Percentiles rank a stretch among this genome's conserved stretches.
Evolutionary conservation across 352 stramenopile species (phyloP).

Genomic region (Phytopythium helicoides): DNA sequence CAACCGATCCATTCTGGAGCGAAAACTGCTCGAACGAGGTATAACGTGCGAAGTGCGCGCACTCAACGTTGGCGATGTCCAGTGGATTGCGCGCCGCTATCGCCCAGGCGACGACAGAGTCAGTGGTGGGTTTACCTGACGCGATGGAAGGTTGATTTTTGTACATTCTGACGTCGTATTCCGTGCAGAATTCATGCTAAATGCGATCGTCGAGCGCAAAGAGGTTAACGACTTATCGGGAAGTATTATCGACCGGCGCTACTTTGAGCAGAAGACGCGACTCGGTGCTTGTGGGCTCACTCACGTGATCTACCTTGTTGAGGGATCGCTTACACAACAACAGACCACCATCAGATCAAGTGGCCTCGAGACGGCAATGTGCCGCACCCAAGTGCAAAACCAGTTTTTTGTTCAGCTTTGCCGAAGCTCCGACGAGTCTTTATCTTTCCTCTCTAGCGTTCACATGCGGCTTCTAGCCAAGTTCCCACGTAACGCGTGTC

Average conservation of each 20-base stretch:
- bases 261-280: slow-evolving; percentile 77
- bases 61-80: slow-evolving; percentile 74
- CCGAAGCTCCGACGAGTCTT: slow-evolving; percentile 73
- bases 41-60: slow-evolving; percentile 81
- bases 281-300: slow-evolving; percentile 61
- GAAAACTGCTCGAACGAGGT: slow-evolving; percentile 71
- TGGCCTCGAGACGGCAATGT: slow-evolving; percentile 69
- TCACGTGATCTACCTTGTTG: slow-evolving; percentile 83
- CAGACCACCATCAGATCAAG: slow-evolving; percentile 61
- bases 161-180: no score
- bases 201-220: slow-evolving; percentile 84
- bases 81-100: slow-evolving; percentile 67
- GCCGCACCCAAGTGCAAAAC: slow-evolving; percentile 77
- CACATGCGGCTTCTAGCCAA: slow-evolving; percentile 58
- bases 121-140: slow-evolving; percentile 3
- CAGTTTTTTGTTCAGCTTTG: slow-evolving; percentile 83
- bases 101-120: slow-evolving; percentile 23
- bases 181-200: slow-evolving; percentile 66
- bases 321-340: slow-evolving; percentile 74
- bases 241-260: slow-evolving; percentile 82
- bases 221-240: slow-evolving; percentile 75
- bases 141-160: no score
- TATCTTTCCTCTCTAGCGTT: slow-evolving; percentile 66
- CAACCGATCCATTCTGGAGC: slow-evolving; percentile 72
- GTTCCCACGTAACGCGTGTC: slow-evolving; percentile 36